Evolutionary conservation across 306 rosid genomes (phyloP), one percentile per base, ranked within the genome.

Genomic region (Lathyrus oleraceus): DNA sequence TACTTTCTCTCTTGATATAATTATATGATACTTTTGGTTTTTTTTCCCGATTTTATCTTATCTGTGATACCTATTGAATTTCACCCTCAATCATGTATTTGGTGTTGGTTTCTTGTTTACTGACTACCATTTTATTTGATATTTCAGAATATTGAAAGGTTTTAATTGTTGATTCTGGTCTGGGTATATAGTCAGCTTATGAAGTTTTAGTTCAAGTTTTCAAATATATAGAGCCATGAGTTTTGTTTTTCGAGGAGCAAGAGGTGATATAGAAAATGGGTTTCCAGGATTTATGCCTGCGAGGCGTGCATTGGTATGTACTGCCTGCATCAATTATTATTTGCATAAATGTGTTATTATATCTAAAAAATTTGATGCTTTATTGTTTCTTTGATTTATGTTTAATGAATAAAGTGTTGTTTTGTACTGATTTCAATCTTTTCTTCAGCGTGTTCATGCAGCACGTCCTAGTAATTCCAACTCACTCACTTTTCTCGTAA

Each of bases 401-500:
- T 4, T 40, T 77, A 14, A 35, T 60, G 63, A 56, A 77, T 61
- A 15, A 68, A 47, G 25, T 25, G 9, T n/a, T 48, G 14, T 49
- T 7, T n/a, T 42, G 9, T 61, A 36, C 21, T 48, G 65, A 58
- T 65, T 68, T 61, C 45, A 11, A 19, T 36, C 2, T 65, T 56
- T 72, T 38, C 40, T 70, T 43, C 83, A 82, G 83, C 83, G 76
- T 57, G 94, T 90, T 65, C 94, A 87, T 85, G 61, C 89, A 39
- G 82, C 86, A 10, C 98, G 87, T 5, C 87, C 89, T 69, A 87
- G 89, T 67, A 88, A 87, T 84, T 87, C 98, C 43, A 93, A 87
- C 69, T 93, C 97, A 5, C 94, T 93, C 54, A 91, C 96, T 60
- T 93, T 93, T 81, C 98, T 93, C 25, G 94, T 93, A 62, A 93